phyloP scores from a whole-genome alignment of 495 filamentous ascomycete species.

The Usnea hakonensis region DNA sequence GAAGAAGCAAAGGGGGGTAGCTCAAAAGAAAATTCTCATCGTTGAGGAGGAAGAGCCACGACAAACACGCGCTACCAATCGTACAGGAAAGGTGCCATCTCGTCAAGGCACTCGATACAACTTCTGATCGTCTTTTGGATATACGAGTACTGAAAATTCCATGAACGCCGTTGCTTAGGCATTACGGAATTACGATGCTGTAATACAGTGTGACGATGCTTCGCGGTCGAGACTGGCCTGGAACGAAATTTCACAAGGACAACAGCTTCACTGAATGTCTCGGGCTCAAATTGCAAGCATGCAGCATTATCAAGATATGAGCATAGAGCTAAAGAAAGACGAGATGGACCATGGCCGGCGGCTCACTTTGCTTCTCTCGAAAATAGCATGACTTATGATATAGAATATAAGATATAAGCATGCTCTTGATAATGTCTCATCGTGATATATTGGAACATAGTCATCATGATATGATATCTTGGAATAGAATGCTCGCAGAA shows the following conservation, averaged over 20 bases:
- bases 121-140: constrained; percentile 23
- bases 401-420: no score
- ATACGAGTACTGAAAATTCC: not conserved
- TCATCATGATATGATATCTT: no score
- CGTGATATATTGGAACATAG: no score
- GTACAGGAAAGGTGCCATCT: constrained; percentile 42
- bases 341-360: not conserved
- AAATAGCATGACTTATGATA: not conserved
- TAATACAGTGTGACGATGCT: not conserved
- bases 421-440: no score
- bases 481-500: no score
- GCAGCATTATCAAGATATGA: not conserved
- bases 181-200: not conserved
- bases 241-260: not conserved
- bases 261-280: not conserved
- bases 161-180: not conserved
- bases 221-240: not conserved
- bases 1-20: constrained; percentile 32
- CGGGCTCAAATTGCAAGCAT: not conserved
- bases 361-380: not conserved
- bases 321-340: not conserved
- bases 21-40: constrained; percentile 38
- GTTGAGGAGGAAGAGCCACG: constrained; percentile 31
- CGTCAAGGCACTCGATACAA: constrained; percentile 44
- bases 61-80: constrained; percentile 38